phyloP scores from a whole-genome alignment of 441 rosid genomes.

The Viola pubescens region DNA sequence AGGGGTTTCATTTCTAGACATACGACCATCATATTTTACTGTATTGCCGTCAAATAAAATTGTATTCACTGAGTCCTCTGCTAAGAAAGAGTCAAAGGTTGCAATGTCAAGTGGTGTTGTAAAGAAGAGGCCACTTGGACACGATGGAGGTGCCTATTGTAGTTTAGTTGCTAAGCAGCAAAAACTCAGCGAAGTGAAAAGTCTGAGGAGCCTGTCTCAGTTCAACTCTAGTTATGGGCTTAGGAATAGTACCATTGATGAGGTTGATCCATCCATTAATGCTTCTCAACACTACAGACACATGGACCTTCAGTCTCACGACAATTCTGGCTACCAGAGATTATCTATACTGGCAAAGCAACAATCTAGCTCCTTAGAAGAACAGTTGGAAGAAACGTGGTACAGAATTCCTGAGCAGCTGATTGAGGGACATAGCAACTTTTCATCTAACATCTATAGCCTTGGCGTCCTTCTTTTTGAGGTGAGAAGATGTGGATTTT shows the following conservation, averaged over 20 bases:
- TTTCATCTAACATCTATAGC: slow-evolving; percentile 52
- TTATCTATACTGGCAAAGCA: slow-evolving; percentile 20
- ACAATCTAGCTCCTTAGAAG: slow-evolving; percentile 20
- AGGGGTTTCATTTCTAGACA: slow-evolving; percentile 49
- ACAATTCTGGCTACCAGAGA: slow-evolving; percentile 19
- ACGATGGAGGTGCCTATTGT: slow-evolving; percentile 20
- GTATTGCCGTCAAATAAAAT: slow-evolving; percentile 42
- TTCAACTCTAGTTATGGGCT: slow-evolving; percentile 26
- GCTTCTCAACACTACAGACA: slow-evolving; percentile 27
- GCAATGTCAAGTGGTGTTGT: slow-evolving; percentile 25
- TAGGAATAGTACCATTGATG: slow-evolving; percentile 19
- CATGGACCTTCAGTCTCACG: slow-evolving; percentile 26
- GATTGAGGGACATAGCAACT: slow-evolving; percentile 30
- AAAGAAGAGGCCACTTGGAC: slow-evolving; percentile 37
- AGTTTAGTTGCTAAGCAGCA: slow-evolving; percentile 38
- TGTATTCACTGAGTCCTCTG: slow-evolving; percentile 42
- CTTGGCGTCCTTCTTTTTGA: slow-evolving; percentile 81
- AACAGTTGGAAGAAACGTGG: slow-evolving; percentile 58
- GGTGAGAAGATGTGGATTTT: slow-evolving; percentile 30
- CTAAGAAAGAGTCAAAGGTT: slow-evolving; percentile 26
- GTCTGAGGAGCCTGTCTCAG: slow-evolving; percentile 24
- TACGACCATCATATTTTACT: slow-evolving; percentile 48
- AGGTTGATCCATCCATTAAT: slow-evolving; percentile 19
- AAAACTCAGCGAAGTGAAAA: slow-evolving; percentile 27
- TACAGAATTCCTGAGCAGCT: slow-evolving; percentile 59